Evolutionary conservation across 257 asterid species (phyloP), one percentile per base, ranked within the genome.

Genomic region (Lycium ferocissimum): DNA sequence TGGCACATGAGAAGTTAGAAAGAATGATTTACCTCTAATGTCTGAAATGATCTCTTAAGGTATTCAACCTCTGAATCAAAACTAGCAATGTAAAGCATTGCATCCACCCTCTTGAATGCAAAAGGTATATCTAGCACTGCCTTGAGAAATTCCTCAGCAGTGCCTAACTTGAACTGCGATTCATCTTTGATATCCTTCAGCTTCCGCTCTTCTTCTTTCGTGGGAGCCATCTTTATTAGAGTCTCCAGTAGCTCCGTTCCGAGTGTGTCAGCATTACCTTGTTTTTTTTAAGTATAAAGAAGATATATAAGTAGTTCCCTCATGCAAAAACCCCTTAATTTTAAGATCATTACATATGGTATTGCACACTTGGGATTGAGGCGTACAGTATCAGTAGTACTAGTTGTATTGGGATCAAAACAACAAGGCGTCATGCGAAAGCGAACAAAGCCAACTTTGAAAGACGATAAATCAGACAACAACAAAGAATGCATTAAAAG

Each of bases 211-310:
- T 95, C 98, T 89, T 92, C 95, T 85, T 88, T 90, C 1, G 97
- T 91, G 2, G 97, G 98, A 67, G 95, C 97, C 99, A 95, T 95
- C 92, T 88, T 94, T 1, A 93, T 86, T 73, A 95, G 85, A 83
- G 97, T 90, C 89, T 91, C 94, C 1, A 94, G 98, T 70, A 95
- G 89, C 89, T 94, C 99, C 5, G 92, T 66, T 63, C 98, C 95
- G 6, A 94, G 87, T 51, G 88, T 33, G 14, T 94, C 97, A 1
- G 94, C 88, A 82, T 90, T 92, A 81, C 99, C 99, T 94, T 89
- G 65, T 65, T 62, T 47, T 54, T 71, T 69, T 82, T 65, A 8
- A 40, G 59, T 35, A 86, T 40, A 17, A 1, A 49, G 62, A 72
- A 80, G 43, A 14, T 17, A 37, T 70, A 33, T 58, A 17, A 71